These are phyloP conservation scores for Solanum corneliomulleri DNA, from an alignment of 257 asterid species.

Conservation along the genomic window DNA sequence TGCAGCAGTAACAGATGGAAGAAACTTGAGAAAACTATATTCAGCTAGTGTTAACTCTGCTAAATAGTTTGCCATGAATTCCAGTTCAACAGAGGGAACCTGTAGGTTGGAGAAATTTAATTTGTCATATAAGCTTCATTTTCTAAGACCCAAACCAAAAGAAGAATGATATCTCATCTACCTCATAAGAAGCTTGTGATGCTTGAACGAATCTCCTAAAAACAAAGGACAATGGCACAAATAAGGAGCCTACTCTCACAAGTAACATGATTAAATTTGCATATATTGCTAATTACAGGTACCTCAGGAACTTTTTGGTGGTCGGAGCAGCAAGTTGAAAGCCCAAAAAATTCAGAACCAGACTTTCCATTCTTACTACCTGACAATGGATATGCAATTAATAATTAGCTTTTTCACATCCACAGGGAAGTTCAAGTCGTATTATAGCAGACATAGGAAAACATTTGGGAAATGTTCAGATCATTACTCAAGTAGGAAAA, in stretches of 20 bases:
- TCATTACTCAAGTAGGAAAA: neutral
- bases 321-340: slow-evolving; percentile 83
- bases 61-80: slow-evolving; percentile 82
- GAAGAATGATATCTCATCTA: slow-evolving; percentile 11
- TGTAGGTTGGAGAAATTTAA: slow-evolving; percentile 20
- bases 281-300: neutral
- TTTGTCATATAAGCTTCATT: neutral
- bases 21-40: slow-evolving; percentile 70
- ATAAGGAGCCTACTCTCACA: neutral
- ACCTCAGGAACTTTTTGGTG: slow-evolving; percentile 93
- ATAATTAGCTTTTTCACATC: neutral
- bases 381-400: slow-evolving; percentile 16
- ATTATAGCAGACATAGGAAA: neutral
- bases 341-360: slow-evolving; percentile 49
- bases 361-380: slow-evolving; percentile 82
- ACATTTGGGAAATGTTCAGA: neutral
- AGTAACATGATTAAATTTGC: neutral
- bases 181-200: slow-evolving; percentile 80
- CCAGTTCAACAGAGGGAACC: slow-evolving; percentile 91
- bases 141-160: neutral
- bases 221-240: neutral
- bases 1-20: slow-evolving; percentile 88
- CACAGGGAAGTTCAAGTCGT: neutral
- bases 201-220: slow-evolving; percentile 97
- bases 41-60: slow-evolving; percentile 80